Percentiles rank a stretch among this genome's conserved stretches.
phyloP scores from a whole-genome alignment of 495 filamentous ascomycete species.

The Lentithecium fluviatile region DNA sequence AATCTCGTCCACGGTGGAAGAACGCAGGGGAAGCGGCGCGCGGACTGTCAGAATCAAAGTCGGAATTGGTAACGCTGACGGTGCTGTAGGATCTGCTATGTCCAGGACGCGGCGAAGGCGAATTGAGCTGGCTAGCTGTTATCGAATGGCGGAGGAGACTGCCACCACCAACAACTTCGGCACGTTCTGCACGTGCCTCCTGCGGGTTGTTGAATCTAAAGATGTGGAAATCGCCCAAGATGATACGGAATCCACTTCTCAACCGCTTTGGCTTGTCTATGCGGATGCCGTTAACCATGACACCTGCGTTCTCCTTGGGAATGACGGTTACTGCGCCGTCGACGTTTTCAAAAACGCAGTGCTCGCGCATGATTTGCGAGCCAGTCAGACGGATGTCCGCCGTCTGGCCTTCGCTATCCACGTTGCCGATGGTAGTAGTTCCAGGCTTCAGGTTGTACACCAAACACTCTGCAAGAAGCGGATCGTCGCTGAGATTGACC shows the following conservation, averaged over 20 bases:
- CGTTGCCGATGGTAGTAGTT: conserved; percentile 87
- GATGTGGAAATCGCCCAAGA: conserved; percentile 97
- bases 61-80: conserved; percentile 69
- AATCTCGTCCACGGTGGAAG: conserved; percentile 66
- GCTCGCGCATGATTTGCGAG: conserved; percentile 84
- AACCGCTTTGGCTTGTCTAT: conserved; percentile 79
- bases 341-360: conserved; percentile 89
- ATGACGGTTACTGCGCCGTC: conserved; percentile 89
- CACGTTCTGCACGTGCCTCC: conserved; percentile 89
- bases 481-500: conserved; percentile 96
- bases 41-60: conserved; percentile 66
- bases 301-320: conserved; percentile 82
- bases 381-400: conserved; percentile 93
- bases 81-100: conserved; percentile 65
- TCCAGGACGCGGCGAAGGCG: conserved; percentile 62
- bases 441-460: conserved; percentile 98
- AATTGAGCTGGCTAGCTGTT: conserved; percentile 74
- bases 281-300: conserved; percentile 96
- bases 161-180: conserved; percentile 57
- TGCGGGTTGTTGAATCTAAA: conserved; percentile 98
- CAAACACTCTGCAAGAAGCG: conserved; percentile 90
- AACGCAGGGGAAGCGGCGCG: conserved; percentile 79
- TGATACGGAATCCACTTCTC: conserved; percentile 89
- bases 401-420: conserved; percentile 67
- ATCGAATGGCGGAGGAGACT: conserved; percentile 87